Evolutionary conservation across 345 rosid genomes (phyloP), one percentile per base, ranked within the genome.

Genomic region (Citrus sp.): DNA sequence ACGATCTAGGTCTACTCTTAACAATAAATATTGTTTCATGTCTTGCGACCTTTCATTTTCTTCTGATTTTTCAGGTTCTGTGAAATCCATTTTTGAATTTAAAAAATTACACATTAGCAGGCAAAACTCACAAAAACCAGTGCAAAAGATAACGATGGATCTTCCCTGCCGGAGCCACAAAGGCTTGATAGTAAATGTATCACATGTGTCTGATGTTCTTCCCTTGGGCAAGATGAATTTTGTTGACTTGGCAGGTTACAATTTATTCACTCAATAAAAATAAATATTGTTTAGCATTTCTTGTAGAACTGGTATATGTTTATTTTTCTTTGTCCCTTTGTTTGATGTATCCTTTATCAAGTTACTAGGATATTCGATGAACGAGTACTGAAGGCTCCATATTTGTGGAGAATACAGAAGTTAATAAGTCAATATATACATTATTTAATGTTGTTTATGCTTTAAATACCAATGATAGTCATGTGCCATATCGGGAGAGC

Each of bases 401-500:
- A 79, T 82, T 86, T 72, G 73, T 73, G 24, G 92, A 90, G 87
- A 92, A 72, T 49, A 71, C 81, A 67, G 83, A 82, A 74, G 85
- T 86, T 24, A 94, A 90, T 69, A 94, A 85, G 86, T 88, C 94
- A 5, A 82, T 94, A 10, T 81, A 92, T 85, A 92, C 97, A 25
- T 74, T 94, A 40, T 90, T 88, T 46, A 91, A 90, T 72, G 98
- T 94, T 67, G 63, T 91, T 73, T 86, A 77, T 76, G 90, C 98
- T 61, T 81, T 94, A 72, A 91, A 81, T 70, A 87, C 89, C 51
- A 89, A 88, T 73, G 94, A 89, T 67, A 74, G 76, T 25, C 91
- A 88, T 72, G 88, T 94, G 46, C 95, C 94, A 28, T 94, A 90
- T 80, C 87, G 94, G 24, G 97, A 91, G 83, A 94, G 92, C 80